phyloP scores from a whole-genome alignment of 345 rosid genomes.

The Aquilaria sinensis region DNA sequence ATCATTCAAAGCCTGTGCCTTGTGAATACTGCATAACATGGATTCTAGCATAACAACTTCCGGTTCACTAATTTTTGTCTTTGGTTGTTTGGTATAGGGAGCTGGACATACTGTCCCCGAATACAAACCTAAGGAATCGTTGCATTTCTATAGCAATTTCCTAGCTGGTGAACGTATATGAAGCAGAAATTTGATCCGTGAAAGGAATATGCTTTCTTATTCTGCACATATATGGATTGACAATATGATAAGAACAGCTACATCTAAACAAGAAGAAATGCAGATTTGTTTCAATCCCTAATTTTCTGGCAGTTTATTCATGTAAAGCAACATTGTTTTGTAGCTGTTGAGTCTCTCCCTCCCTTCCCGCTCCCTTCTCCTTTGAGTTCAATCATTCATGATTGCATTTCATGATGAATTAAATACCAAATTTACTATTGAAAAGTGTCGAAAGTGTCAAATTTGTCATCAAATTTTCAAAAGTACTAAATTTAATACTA shows the following conservation, averaged over 20 bases:
- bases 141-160: conserved; percentile 73
- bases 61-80: background rate
- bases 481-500: too few species aligned
- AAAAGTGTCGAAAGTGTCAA: too few species aligned
- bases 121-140: conserved; percentile 73
- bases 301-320: too few species aligned
- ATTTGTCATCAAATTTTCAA: too few species aligned
- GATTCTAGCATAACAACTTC: background rate
- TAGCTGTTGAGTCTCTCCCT: too few species aligned
- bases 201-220: background rate
- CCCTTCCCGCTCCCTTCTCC: too few species aligned
- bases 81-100: conserved; percentile 44
- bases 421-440: too few species aligned
- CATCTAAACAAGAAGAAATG: too few species aligned
- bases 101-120: conserved; percentile 91
- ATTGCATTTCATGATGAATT: too few species aligned
- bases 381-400: too few species aligned
- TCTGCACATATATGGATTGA: background rate
- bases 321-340: too few species aligned
- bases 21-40: background rate
- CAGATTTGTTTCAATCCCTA: too few species aligned
- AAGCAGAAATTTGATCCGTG: background rate
- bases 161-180: conserved; percentile 50
- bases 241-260: background rate
- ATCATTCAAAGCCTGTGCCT: background rate